Evolutionary conservation across 768 basidiomycete genomes (phyloP), one percentile per base, ranked within the genome.

Genomic region (Lactifluus volemus): DNA sequence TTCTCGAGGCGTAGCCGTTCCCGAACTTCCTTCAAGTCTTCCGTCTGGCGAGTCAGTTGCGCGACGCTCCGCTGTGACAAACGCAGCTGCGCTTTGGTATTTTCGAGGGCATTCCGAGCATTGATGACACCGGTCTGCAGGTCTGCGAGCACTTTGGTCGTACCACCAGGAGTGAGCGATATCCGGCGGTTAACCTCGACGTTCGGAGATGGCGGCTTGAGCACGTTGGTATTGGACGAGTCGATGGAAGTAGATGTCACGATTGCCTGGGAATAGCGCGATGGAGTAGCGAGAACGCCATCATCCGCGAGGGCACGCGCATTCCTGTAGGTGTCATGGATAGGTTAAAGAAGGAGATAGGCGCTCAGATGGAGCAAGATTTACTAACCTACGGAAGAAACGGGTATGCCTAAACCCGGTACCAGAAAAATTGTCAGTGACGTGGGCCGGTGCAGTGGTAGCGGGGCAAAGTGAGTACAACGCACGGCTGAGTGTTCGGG

Each of bases 71-170:
- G 77, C 70, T 95, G 92, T 9, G 87, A 87, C 45, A 92, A 71
- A 61, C 92, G 74, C 49, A 95, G 76, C 70, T 95, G 92, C 19
- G 81, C 75, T 69, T 90, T 89, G 11, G 92, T 91, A 69, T 92
- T 91, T 71, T 95, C 92, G 59, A 95, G 76, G 53, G 89, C 89
- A 63, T 84, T 86, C 52, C 84, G 80, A 32, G 89, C 87, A 64
- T 86, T 85, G 48, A 85, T 76, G 7, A 93, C 88, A 53, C 90
- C 92, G 0, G 86, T 81, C 71, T 95, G 92, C 21, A 95, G 79
- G 71, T 92, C 90, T 2, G 89, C 89, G 57, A 95, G 77, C 29
- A 95, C 92, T 68, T 89, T 92, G 15, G 92, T 92, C 10, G 90
- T 93, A 8, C 86, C 88, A 1, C 85, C 87, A 0, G 88, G 86